Evolutionary conservation across 1,139 yeast genomes (phyloP).

Genomic region (Sporopachydermia cereana): DNA sequence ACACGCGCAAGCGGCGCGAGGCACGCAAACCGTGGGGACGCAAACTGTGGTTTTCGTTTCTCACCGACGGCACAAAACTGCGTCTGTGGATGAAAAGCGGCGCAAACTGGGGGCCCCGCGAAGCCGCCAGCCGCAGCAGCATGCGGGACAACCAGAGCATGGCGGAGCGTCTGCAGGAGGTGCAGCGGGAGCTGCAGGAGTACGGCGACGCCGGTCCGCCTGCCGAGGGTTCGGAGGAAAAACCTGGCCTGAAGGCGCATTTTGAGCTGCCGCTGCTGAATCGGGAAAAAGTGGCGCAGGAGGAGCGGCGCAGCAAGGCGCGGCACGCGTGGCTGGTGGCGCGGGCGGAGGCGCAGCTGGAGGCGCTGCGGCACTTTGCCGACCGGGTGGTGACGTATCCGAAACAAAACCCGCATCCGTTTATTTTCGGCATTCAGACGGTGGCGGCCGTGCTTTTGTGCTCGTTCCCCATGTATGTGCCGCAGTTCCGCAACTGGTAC

Average conservation of each 20-base stretch:
- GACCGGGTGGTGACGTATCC: constrained; percentile 17
- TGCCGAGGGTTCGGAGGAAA: no score
- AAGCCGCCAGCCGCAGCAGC: neutral
- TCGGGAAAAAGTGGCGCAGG: neutral
- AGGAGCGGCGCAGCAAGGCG: no score
- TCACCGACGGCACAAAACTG: constrained; percentile 24
- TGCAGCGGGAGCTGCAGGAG: neutral
- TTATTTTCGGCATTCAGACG: constrained; percentile 33
- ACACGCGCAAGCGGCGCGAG: constrained; percentile 24
- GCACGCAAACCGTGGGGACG: constrained; percentile 27
- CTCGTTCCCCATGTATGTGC: constrained; percentile 38
- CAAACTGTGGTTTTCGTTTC: constrained; percentile 30
- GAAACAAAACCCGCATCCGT: constrained; percentile 23
- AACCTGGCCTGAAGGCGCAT: neutral
- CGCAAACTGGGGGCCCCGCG: constrained; percentile 1
- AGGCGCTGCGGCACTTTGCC: neutral
- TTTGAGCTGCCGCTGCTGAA: neutral
- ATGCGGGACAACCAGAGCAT: neutral
- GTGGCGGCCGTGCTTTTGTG: constrained; percentile 31
- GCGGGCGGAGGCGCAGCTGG: neutral
- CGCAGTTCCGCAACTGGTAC: constrained; percentile 35
- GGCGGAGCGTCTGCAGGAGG: neutral
- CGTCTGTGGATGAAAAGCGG: constrained; percentile 25
- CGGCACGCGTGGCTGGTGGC: neutral
- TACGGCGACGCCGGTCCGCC: neutral